Evolutionary conservation across 2,329 filamentous ascomycete genomes (phyloP), one percentile per base, ranked within the genome.

Genomic region (Pestalotiopsis sp.): DNA sequence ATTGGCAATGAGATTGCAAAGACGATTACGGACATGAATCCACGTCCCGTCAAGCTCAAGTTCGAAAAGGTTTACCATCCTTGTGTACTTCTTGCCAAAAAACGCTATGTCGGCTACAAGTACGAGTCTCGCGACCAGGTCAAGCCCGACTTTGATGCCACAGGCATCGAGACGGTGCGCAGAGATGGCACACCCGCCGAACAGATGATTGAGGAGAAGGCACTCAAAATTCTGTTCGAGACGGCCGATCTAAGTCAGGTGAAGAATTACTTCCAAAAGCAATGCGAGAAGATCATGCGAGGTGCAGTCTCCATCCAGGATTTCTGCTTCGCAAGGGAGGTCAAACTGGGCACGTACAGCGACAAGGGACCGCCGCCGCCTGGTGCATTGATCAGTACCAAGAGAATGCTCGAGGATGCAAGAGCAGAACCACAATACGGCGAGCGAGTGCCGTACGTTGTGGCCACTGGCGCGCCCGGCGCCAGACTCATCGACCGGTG

Each of bases 61-160:
- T 98, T 99, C 74, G 96, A 99, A 78, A 99, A 99, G 75, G 95
- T 99, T 1, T 99, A 99, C 80, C 93, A 97, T 72, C 96, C 97
- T 0, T 98, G 95, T 77, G 90, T 98, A 0, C 86, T 99, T 4
- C 87, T 99, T 0, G 94, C 97, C 20, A 99, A 99, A 83, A 99
- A 99, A 78, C 92, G 96, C 67, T 99, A 99, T 75, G 97, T 98
- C 4, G 97, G 97, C 5, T 98, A 97, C 85, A 98, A 97, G 78
- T 99, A 97, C 81, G 96, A 99, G 77, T 89, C 86, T 72, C 88
- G 87, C 49, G 84, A 87, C 17, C 96, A 99, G 77, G 83, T 79
- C 9, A 89, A 91, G 72, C 95, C 96, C 0, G 93, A 97, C 1
- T 98, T 98, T 73, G 97, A 99, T 78, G 97, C 96, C 68, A 99